Percentiles rank a stretch among this genome's conserved stretches.
Conservation (phyloP, 176 grass and related monocot species). For the Aegilops sharonensis region DNA sequence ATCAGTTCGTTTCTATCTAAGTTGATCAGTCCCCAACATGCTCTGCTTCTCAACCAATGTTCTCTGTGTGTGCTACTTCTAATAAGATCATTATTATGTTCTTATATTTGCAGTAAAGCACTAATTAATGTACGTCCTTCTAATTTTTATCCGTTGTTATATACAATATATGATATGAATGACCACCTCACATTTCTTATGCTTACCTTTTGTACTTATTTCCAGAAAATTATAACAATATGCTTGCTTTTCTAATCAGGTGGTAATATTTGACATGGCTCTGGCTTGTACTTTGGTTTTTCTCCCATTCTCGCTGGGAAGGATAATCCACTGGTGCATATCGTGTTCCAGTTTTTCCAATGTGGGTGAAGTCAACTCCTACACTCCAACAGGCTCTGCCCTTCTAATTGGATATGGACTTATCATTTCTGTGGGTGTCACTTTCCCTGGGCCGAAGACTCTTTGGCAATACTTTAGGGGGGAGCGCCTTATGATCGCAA, state of each 20-base stretch:
- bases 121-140: neutral
- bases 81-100: neutral
- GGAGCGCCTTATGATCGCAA: neutral
- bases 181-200: neutral
- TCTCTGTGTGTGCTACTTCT: neutral
- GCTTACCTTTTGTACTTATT: neutral
- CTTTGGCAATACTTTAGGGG: neutral
- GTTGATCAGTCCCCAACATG: no score
- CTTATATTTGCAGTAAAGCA: neutral
- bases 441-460: neutral
- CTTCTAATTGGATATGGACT: slow-evolving; percentile 25
- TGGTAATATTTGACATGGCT: slow-evolving; percentile 15
- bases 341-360: neutral
- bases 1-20: no score
- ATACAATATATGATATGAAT: neutral
- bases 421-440: neutral
- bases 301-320: slow-evolving; percentile 38
- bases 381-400: slow-evolving; percentile 13
- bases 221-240: neutral
- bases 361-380: neutral
- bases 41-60: neutral
- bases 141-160: neutral
- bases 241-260: slow-evolving; percentile 13
- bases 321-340: neutral
- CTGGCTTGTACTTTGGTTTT: slow-evolving; percentile 25